Percentiles rank a stretch among this genome's conserved stretches.
Conservation (phyloP, 73 alveolate genomes). For the Breviolum minutum region DNA sequence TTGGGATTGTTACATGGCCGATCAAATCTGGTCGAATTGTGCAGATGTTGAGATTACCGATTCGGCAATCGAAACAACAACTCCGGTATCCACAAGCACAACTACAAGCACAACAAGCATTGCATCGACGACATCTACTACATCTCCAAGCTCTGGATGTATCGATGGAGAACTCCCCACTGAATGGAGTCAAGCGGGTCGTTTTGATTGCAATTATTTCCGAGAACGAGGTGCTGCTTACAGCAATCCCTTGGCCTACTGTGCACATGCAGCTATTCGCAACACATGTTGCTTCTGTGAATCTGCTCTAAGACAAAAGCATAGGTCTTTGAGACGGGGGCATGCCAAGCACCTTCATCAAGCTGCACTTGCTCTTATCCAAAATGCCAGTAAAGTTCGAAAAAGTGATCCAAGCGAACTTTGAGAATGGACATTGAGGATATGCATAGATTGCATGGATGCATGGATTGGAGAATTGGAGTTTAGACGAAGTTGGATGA, state of each 20-base stretch:
- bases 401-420: background rate
- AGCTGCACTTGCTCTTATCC: conserved; percentile 5
- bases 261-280: conserved; percentile 51
- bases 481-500: too few species aligned
- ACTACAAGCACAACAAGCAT: background rate
- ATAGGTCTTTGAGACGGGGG: background rate
- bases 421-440: background rate
- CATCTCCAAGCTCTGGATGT: background rate
- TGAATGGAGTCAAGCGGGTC: conserved; percentile 58
- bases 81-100: background rate
- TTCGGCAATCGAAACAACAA: background rate
- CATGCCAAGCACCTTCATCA: background rate
- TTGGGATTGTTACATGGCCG: conserved; percentile 87
- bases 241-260: conserved; percentile 53
- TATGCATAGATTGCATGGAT: too few species aligned
- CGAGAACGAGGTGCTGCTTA: conserved; percentile 37
- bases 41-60: conserved; percentile 38
- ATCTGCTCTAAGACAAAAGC: background rate
- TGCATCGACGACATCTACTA: background rate
- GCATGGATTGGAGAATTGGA: too few species aligned
- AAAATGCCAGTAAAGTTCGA: background rate
- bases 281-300: conserved; percentile 54
- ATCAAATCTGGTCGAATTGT: conserved; percentile 81
- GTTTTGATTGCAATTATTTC: conserved; percentile 42
- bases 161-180: conserved; percentile 23